Evolutionary conservation across 805 yeast genomes (phyloP).

Genomic region (Metschnikowia orientalis): DNA sequence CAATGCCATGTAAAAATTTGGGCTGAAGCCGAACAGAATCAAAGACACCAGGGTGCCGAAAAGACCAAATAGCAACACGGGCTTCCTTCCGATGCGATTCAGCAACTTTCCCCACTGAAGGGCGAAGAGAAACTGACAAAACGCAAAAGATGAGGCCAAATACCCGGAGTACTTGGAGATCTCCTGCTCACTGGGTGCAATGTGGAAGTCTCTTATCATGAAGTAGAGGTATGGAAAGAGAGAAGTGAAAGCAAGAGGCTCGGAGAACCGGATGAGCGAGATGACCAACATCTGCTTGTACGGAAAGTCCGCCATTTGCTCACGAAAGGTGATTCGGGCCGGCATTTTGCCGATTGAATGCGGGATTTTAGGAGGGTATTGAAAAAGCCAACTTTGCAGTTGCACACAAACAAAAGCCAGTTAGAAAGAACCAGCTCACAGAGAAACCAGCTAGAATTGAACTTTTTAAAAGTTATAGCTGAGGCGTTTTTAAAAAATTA

Average conservation of each 20-base stretch:
- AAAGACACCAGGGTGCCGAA: conserved; percentile 48
- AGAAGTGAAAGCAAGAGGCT: conserved; percentile 62
- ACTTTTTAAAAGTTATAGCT: too few relatives aligned
- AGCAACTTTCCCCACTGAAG: conserved; percentile 58
- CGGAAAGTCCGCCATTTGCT: conserved; percentile 56
- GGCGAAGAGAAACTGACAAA: conserved; percentile 54
- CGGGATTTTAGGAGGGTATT: neutral
- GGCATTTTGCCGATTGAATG: too few relatives aligned
- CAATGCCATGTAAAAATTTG: conserved; percentile 49
- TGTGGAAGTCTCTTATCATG: conserved; percentile 55
- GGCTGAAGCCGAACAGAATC: conserved; percentile 50
- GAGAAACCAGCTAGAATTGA: too few relatives aligned
- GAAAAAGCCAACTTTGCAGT: too few relatives aligned
- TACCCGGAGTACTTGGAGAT: conserved; percentile 61
- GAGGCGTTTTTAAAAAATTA: too few relatives aligned
- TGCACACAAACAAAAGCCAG: too few relatives aligned
- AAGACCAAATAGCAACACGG: conserved; percentile 48
- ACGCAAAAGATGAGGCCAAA: conserved; percentile 56
- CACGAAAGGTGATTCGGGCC: conserved; percentile 28
- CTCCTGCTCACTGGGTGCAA: conserved; percentile 45
- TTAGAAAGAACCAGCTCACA: too few relatives aligned
- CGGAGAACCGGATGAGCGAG: conserved; percentile 48
- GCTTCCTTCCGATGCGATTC: conserved; percentile 55
- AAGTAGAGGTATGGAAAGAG: conserved; percentile 61
- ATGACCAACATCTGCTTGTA: conserved; percentile 42